Evolutionary conservation across 2,329 filamentous ascomycete species (phyloP), one percentile per base, ranked within the genome.

Genomic region (Hymenoscyphus linearis): DNA sequence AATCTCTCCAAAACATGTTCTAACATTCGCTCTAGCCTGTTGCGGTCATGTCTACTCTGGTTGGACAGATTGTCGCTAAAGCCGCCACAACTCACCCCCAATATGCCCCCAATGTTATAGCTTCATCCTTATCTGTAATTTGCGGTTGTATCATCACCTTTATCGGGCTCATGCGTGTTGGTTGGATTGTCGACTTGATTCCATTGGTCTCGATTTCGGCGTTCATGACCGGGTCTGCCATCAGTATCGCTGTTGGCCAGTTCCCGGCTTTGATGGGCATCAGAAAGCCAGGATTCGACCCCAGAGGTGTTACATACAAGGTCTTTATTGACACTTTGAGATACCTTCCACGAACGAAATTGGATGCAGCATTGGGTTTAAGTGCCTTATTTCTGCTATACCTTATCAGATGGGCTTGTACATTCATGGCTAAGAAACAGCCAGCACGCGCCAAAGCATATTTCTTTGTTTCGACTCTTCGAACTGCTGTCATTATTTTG

Each of bases 201-300:
- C 90, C 95, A 1, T 84, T 97, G 60, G 87, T 91, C 1, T 90
- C 93, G 0, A 90, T 98, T 59, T 93, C 90, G 0, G 92, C 95
- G 2, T 98, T 96, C 79, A 97, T 98, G 90, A 98, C 95, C 0
- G 93, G 93, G 2, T 96, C 93, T 4, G 92, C 93, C 59, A 83
- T 99, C 74, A 96, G 85, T 69, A 98, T 99, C 71, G 86, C 85
- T 16, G 83, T 85, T 26, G 93, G 95, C 36, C 95, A 99, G 74
- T 81, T 97, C 4, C 88, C 90, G 1, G 82, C 83, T 2, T 77
- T 98, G 74, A 83, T 99, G 77, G 95, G 95, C 6, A 87, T 96
- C 86, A 5, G n/a, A 22, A 22, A 22, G 7, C 95, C 74, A 13
- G 63, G 64, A 27, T 68, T 73, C 58, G 85, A 87, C 65, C 96